Percentiles rank a stretch among this genome's conserved stretches.
Evolutionary conservation across 2,329 filamentous ascomycete genomes (phyloP).

Genomic region (Nigrograna mackinnonii): DNA sequence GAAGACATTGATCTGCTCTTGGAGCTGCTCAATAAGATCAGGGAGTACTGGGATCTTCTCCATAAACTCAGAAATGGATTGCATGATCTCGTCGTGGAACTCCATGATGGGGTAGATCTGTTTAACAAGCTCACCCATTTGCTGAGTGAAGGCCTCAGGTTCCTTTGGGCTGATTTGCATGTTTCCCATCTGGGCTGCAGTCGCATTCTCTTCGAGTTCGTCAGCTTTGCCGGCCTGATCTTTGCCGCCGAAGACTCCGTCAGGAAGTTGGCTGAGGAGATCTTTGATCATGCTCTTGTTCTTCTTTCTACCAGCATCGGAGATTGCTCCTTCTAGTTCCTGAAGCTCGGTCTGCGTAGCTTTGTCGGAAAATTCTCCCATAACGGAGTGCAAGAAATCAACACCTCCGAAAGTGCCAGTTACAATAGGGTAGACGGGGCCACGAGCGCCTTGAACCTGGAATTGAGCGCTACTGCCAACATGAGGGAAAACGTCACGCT

Average conservation of each 20-base stretch:
- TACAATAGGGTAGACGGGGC: slow-evolving; percentile 76
- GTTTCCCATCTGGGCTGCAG: slow-evolving; percentile 75
- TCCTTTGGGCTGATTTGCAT: slow-evolving; percentile 74
- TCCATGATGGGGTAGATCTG: slow-evolving; percentile 89
- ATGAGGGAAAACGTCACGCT: slow-evolving; percentile 81
- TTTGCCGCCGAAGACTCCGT: slow-evolving; percentile 75
- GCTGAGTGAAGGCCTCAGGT: slow-evolving; percentile 81
- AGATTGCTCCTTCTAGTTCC: slow-evolving; percentile 81
- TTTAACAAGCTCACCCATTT: slow-evolving; percentile 71
- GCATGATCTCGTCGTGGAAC: slow-evolving; percentile 88
- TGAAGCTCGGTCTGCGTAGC: slow-evolving; percentile 88
- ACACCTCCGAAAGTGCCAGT: slow-evolving; percentile 95
- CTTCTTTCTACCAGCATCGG: slow-evolving; percentile 62
- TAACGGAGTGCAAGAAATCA: slow-evolving; percentile 90
- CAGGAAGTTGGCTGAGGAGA: slow-evolving; percentile 79
- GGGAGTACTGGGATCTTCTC: slow-evolving; percentile 85
- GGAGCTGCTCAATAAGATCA: slow-evolving; percentile 81
- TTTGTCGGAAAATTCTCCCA: slow-evolving; percentile 80
- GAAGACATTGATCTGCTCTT: slow-evolving; percentile 86
- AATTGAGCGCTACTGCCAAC: slow-evolving; percentile 77
- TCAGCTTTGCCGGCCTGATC: slow-evolving; percentile 76
- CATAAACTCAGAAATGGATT: slow-evolving; percentile 75
- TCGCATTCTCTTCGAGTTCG: slow-evolving; percentile 77
- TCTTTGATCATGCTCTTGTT: slow-evolving; percentile 78
- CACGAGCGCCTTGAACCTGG: slow-evolving; percentile 66